Base-by-base conservation (phyloP, 1,139 yeast genomes). In the Debaryomyces udenii region DNA sequence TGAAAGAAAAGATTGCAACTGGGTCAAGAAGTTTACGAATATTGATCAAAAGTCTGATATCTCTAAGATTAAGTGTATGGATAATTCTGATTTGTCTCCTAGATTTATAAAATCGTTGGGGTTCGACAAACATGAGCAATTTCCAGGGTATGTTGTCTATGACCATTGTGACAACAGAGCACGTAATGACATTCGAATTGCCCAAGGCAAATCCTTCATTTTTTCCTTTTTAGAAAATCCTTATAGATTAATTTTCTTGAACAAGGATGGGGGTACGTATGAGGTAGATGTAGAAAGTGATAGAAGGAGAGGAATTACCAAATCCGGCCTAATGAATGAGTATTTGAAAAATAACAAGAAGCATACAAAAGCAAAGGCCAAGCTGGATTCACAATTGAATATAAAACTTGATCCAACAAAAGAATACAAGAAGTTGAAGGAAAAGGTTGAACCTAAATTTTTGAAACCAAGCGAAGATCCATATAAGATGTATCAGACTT, bases 201-300 rank as follows among this genome's bases (percentile, higher is more conserved):
- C 56, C 20, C 63, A 61, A 47, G 64, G 61, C 6, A 60, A 55
- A 37, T 53, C 63, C 6, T 62, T 55, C 41, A 35, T 55, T 9
- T 46, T 57, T 50, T 53, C 68, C 2, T 50, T 61, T 44, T 47
- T 61, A 39, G 56, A 57, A 6, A 54, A 55, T 28, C 68, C 68
- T 6, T 52, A 41, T 35, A 51, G 52, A 37, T 49, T 63, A 34
- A 44, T 63, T 2, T 59, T 63, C 14, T 49, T 63, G 41, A 59
- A 57, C 39, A 48, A 48, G 31, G 43, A 51, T 2, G 55, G 54
- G 18, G 67, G 66, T 3, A 59, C 63, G 7, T 63, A 50, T 44
- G 67, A 63, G 43, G 62, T 53, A 2, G 44, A 49, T 20, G 54
- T 59, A 10, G 49, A 56, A 35, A 41, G 37, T 16, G 44, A 49